Conservation (phyloP, 176 grass and related monocot species). For the Ampelocalamus luodianensis region DNA sequence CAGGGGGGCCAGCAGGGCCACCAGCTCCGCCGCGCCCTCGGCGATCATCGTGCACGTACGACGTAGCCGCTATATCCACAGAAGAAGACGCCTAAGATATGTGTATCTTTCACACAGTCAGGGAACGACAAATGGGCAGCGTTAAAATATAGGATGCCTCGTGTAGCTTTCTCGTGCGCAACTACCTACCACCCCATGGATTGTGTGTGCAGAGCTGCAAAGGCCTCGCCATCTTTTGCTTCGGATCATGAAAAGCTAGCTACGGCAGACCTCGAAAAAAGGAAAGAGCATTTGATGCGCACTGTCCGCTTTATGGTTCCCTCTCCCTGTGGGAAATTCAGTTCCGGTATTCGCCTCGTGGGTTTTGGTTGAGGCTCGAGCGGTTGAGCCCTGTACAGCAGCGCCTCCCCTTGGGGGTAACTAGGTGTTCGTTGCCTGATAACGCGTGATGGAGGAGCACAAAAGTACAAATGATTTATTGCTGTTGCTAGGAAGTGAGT, state of each 20-base stretch:
- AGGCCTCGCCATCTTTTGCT: slow-evolving; percentile 10
- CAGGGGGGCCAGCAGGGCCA: slow-evolving; percentile 49
- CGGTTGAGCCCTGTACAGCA: slow-evolving; percentile 15
- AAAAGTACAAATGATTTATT: not conserved
- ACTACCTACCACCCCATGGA: slow-evolving; percentile 33
- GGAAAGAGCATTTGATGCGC: not conserved
- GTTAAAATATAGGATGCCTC: slow-evolving; percentile 25
- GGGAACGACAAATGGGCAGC: not conserved
- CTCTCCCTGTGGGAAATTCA: slow-evolving; percentile 10
- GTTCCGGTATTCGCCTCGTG: slow-evolving; percentile 18
- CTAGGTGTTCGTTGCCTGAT: not conserved
- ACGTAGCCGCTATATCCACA: not conserved
- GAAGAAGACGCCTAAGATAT: not conserved
- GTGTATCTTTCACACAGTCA: not conserved
- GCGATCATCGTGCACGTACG: not conserved
- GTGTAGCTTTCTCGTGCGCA: slow-evolving; percentile 54
- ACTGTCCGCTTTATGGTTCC: slow-evolving; percentile 13
- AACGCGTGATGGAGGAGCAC: not conserved
- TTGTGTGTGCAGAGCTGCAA: slow-evolving; percentile 42
- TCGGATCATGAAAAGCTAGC: slow-evolving; percentile 34
- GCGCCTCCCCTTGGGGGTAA: not conserved
- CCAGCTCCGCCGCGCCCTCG: slow-evolving; percentile 40
- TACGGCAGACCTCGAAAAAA: not conserved
- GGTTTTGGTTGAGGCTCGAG: slow-evolving; percentile 3
- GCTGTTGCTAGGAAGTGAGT: not conserved